Evolutionary conservation across 2,329 filamentous ascomycete genomes (phyloP), one percentile per base, ranked within the genome.

Genomic region (Paraconiothyrium brasiliense): DNA sequence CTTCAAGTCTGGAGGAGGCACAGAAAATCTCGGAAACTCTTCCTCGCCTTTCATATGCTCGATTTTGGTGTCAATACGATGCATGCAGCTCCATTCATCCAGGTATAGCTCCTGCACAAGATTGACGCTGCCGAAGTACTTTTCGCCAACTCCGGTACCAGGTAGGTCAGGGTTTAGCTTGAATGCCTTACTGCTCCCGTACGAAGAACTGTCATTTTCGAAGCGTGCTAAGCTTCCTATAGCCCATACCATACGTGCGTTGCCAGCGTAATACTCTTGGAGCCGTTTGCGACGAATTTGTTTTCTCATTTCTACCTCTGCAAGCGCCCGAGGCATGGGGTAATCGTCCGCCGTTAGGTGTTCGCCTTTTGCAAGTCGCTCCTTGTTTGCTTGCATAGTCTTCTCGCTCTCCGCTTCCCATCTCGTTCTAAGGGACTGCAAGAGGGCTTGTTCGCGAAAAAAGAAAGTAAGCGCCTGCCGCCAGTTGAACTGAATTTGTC

Each of bases 1-100:
- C 49, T 39, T 39, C 24, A 60, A 34, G n/a, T 50, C 51, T n/a
- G 51, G 58, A 27, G 58, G 51, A 34, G 51, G 50, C 13, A 55
- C 44, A 43, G 58, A 55, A n/a, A 50, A 56, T 16, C 50, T 49
- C 14, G 44, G 30, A 48, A 54, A 55, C 35, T 41, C 47, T 24
- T 57, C 60, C 30, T 62, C 61, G 10, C 51, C 59, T 43, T 57
- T 59, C 5, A 67, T 43, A 46, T 71, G 65, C 35, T 71, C 69
- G 6, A 65, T 58, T 59, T 73, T 73, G 0, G 61, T 65, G 57
- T 73, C 71, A 47, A 76, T 74, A 51, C 75, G 62, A 57, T 77
- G 71, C 68, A 75, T 63, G 44, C 72, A 73, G 54, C 71, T 73
- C 68, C 72, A 75, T 60, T 77, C 75, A 58, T 77, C 75, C 32